Evolutionary conservation across 2,329 filamentous ascomycete species (phyloP), one percentile per base, ranked within the genome.

Genomic region (Paraconiothyrium sp.): DNA sequence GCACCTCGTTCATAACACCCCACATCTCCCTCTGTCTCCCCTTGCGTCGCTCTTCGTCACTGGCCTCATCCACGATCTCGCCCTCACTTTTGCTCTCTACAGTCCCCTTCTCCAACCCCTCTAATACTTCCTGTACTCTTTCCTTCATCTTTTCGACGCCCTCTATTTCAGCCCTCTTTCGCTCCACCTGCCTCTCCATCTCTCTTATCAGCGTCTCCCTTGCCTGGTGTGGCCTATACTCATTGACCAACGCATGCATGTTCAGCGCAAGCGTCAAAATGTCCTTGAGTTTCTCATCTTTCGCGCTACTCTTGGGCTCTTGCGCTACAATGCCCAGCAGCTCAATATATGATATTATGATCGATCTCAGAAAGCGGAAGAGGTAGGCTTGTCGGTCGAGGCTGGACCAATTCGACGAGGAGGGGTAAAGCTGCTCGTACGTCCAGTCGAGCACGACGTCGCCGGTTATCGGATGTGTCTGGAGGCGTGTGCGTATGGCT

Each of bases 201-300:
- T 94, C 87, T 67, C 90, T 81, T 35, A 97, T 97, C 60, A 97
- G 83, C 32, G 90, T 93, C 81, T 97, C 94, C 48, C 94, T 83
- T 27, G 94, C 93, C 80, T 98, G 94, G 76, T 97, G 94, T 10
- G 94, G 94, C 35, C 94, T 87, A 80, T 97, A 98, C 78, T 97
- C 90, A 78, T 99, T 99, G 67, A 98, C 88, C 57, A 97, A 85
- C 73, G 96, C 92, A 79, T 97, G 93, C 73, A 96, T 91, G 77
- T 98, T 98, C 77, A 94, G 89, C 65, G 97, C 90, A 32, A 98
- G 82, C 16, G 90, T 93, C 71, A 91, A 86, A 35, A 99, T 80
- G 76, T 98, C 91, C 48, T 88, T 84, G 49, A 94, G 85, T 76
- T 97, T 97, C 46, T 88, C 85, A 39, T 87, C 83, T 55, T 89